Evolutionary conservation across 2,329 filamentous ascomycete species (phyloP).

Genomic region (Purpureocillium lavendulum): DNA sequence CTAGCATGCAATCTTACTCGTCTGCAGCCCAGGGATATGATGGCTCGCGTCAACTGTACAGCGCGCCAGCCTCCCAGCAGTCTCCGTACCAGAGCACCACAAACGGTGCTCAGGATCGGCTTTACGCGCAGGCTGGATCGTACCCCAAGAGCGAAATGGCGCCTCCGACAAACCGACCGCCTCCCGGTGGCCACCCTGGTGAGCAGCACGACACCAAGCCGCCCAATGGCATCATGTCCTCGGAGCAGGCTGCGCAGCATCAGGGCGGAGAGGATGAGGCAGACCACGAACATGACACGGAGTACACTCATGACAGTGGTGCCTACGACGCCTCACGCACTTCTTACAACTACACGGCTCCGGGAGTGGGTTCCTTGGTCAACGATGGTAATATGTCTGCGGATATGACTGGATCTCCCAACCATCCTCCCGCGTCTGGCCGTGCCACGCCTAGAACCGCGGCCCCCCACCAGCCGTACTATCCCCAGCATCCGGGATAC

Average conservation of each 20-base stretch:
- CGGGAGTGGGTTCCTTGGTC: slow-evolving; percentile 56
- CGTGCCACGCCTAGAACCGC: slow-evolving; percentile 80
- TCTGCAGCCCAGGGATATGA: slow-evolving; percentile 64
- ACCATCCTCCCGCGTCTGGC: slow-evolving; percentile 71
- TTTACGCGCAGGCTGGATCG: slow-evolving; percentile 58
- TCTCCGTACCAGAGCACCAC: slow-evolving; percentile 61
- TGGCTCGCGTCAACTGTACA: slow-evolving; percentile 70
- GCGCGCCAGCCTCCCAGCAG: slow-evolving; percentile 58
- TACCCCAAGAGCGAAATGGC: slow-evolving; percentile 88
- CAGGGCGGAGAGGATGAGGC: slow-evolving; percentile 58
- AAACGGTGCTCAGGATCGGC: slow-evolving; percentile 50
- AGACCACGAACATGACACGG: slow-evolving; percentile 67
- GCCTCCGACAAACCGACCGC: slow-evolving; percentile 59
- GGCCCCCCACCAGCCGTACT: slow-evolving; percentile 63
- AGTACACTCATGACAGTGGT: slow-evolving; percentile 80
- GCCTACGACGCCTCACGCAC: slow-evolving; percentile 65
- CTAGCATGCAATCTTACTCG: slow-evolving; percentile 73
- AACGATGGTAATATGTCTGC: slow-evolving; percentile 73
- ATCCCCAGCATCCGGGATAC: slow-evolving; percentile 60
- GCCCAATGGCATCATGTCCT: slow-evolving; percentile 58
- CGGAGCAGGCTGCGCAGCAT: slow-evolving; percentile 38
- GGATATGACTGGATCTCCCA: slow-evolving; percentile 75
- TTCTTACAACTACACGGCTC: slow-evolving; percentile 70
- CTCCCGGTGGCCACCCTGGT: slow-evolving; percentile 46
- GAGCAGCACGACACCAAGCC: slow-evolving; percentile 57